Evolutionary conservation across 805 yeast species (phyloP), one percentile per base, ranked within the genome.

Genomic region (Ogataea angusta): DNA sequence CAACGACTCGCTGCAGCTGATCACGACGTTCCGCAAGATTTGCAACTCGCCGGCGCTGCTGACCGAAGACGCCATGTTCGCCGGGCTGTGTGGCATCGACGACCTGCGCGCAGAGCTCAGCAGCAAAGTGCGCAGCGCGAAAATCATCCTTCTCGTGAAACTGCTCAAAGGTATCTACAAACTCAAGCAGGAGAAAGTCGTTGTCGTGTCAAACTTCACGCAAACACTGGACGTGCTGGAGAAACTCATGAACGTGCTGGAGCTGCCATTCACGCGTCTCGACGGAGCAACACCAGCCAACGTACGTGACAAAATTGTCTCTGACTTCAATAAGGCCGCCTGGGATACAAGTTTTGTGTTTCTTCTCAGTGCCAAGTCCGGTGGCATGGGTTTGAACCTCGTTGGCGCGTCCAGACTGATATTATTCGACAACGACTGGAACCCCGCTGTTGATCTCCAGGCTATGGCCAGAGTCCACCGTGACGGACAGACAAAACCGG

Each of bases 391-490:
- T 0, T 68, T 93, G 30, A 93, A 93, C 55, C 67, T 93, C 24
- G 75, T 86, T 24, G 99, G 98, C 0, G 99, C 95, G 0, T 86
- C 95, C 0, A 66, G 98, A 19, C 64, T 93, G 29, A 72, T 93
- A 5, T 64, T 93, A 16, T 84, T 86, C 56, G 99, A 93, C 58
- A 87, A 93, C 48, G 98, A 93, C 56, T 93, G 99, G 99, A 93
- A 93, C 49, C 99, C 99, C 0, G 78, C 96, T 0, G 73, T 82
- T 10, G 99, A 93, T 56, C 60, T 85, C 24, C 99, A 93, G 60
- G 95, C 97, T 0, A 86, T 91, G 95, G 95, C 97, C 1, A 68
- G 99, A 47, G 81, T 93, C 6, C 96, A 91, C 57, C 70, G 99
- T 53, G 97, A 91, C 60, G 99, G 99, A 0, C 99, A 93, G 59